Evolutionary conservation across 306 rosid species (phyloP).

Genomic region (Arachis hypogaea): DNA sequence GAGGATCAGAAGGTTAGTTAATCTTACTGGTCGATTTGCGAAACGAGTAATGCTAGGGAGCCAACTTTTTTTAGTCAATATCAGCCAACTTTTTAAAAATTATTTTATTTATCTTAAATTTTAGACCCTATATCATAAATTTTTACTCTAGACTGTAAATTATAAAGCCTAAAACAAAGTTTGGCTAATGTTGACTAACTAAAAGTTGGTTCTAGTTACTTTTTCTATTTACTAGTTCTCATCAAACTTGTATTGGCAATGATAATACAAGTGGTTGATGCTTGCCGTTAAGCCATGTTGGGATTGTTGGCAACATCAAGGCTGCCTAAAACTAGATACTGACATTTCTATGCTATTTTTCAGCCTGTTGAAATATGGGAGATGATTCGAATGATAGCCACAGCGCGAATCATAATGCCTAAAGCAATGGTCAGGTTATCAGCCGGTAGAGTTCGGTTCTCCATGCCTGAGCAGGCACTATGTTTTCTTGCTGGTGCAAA

Average conservation of each 20-base stretch:
- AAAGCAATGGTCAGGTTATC: conserved; percentile 95
- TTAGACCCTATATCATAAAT: too few relatives aligned
- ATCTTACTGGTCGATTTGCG: conserved; percentile 10
- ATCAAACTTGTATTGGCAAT: neutral
- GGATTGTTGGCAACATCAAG: conserved; percentile 4
- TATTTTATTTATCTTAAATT: too few relatives aligned
- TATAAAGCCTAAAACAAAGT: too few relatives aligned
- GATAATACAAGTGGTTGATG: neutral
- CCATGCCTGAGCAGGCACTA: conserved; percentile 92
- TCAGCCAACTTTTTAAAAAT: too few relatives aligned
- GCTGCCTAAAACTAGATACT: conserved; percentile 21
- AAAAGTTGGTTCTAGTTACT: too few relatives aligned
- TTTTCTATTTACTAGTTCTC: neutral
- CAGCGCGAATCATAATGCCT: conserved; percentile 91
- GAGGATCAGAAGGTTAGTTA: conserved; percentile 78
- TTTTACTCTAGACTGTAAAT: too few relatives aligned
- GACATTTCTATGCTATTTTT: conserved; percentile 19
- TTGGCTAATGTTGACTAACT: too few relatives aligned
- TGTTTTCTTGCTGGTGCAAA: conserved; percentile 97
- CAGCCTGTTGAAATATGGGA: conserved; percentile 99
- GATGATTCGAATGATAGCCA: conserved; percentile 95
- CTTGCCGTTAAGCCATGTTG: conserved; percentile 4
- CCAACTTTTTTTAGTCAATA: too few relatives aligned
- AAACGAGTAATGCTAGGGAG: neutral
- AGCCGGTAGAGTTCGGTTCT: conserved; percentile 92